Evolutionary conservation across 805 yeast species (phyloP), one percentile per base, ranked within the genome.

Genomic region (Cyberlindnera veronae): DNA sequence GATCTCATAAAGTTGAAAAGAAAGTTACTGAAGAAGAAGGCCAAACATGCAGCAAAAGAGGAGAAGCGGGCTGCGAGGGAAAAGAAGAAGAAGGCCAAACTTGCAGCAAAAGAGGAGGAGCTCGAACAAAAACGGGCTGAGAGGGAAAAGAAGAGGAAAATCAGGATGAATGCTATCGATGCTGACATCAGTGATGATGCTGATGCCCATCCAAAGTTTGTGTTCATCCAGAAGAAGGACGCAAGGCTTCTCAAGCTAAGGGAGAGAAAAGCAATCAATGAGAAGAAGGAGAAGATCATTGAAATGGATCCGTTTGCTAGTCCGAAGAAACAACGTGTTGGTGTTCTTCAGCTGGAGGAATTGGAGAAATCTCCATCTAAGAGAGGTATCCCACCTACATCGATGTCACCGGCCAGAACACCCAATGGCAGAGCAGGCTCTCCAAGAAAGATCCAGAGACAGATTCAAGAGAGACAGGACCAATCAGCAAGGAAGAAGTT

Each of bases 401-500:
- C 19, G 1, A 14, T 33, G 1, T 50, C 63, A 26, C 62, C 58
- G 28, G 46, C 45, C 5, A 62, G 41, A 41, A 61, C 68, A 3
- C 72, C 74, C 1, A 66, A 59, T 43, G 77, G 77, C 1, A 51
- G 69, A 40, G 69, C 67, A 36, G 79, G 76, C 3, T 54, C 74
- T 10, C 62, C 63, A 15, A 69, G 76, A 11, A 80, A 79, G 4
- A 16, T 53, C 1, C 72, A 64, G 7, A 46, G 67, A 29, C 23
- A 26, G 18, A 12, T 14, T 5, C 41, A 38, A 22, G 46, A 42
- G 6, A n/a, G 15, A 6, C 58, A 54, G 24, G 75, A 77, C 41
- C 54, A 58, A 31, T 65, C 75, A 3, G 84, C 84, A 2, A 54
- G 74, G 19, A 69, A 69, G 47, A 57, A 72, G 42, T 79, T 84